Evolutionary conservation across 306 rosid genomes (phyloP), one percentile per base, ranked within the genome.

Genomic region (Neltuma alba): DNA sequence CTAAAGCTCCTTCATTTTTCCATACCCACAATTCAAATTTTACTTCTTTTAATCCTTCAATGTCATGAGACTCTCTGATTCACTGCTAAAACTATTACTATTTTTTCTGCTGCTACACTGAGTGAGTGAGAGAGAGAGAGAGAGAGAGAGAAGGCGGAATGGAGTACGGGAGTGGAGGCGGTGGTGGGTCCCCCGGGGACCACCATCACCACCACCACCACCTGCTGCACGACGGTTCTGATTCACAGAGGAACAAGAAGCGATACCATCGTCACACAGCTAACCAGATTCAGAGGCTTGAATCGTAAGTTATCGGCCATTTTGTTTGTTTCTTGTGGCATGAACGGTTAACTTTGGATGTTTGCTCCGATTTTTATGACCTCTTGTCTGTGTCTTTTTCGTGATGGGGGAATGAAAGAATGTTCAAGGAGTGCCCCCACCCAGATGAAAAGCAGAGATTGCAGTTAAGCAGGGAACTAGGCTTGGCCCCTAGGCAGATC

Each of bases 261-360:
- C 94, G 98, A 21, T 92, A 95, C 80, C 98, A 95, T 78, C 99
- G 99, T 58, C 99, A 92, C 94, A 95, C 94, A 61, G 92, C 97
- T 50, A 77, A 86, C 61, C 99, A 95, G 97, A 91, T 95, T 92
- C 98, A 95, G 81, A 87, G 89, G 74, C 99, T 95, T 63, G 99
- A 95, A 88, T 79, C 88, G 99, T 92, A 91, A 83, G 86, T 6
- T 2, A 55, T n/a, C 28, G 28, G 4, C 76, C 42, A 3, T 28
- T 47, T 28, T 57, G 79, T 38, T 41, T 3, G 60, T 33, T 34
- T 38, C 18, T 48, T 9, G 41, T 5, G 20, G 52, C 7, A 66
- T 73, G 47, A 57, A 48, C 23, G 9, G 57, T 18, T 48, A 5
- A 16, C 9, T 62, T 62, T 62, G 20, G 20, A 16, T 31, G n/a